Evolutionary conservation across 331 rosid species (phyloP).

Genomic region (Erythrophleum ivorense): DNA sequence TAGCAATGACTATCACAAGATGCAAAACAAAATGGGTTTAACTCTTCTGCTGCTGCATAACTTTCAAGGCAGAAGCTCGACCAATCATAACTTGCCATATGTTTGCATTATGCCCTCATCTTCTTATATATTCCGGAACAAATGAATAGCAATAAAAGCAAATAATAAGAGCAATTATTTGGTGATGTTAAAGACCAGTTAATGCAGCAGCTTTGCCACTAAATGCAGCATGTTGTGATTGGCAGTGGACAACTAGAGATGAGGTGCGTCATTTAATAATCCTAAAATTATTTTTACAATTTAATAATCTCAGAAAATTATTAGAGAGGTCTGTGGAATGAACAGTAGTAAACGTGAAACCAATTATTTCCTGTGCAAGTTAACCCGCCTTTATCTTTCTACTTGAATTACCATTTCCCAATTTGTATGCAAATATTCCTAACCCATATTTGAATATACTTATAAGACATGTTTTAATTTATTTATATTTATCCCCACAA

Average conservation of each 20-base stretch:
- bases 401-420: background rate
- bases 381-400: too few relatives aligned
- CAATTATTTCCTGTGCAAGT: slow-evolving; percentile 11
- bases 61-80: background rate
- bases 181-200: slow-evolving; percentile 42
- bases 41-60: slow-evolving; percentile 14
- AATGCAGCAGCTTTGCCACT: slow-evolving; percentile 51
- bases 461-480: background rate
- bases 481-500: too few relatives aligned
- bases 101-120: background rate
- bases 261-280: slow-evolving; percentile 65
- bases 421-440: background rate
- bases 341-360: slow-evolving; percentile 6
- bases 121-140: background rate
- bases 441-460: background rate
- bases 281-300: slow-evolving; percentile 7
- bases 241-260: slow-evolving; percentile 61
- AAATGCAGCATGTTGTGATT: slow-evolving; percentile 56
- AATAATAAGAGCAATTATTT: slow-evolving; percentile 40
- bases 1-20: slow-evolving; percentile 53
- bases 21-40: slow-evolving; percentile 28
- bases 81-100: slow-evolving; percentile 36
- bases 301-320: slow-evolving; percentile 2
- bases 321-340: background rate
- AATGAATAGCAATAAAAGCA: slow-evolving; percentile 24